Evolutionary conservation across 2,329 filamentous ascomycete genomes (phyloP).

Genomic region (Colletotrichum sp.): DNA sequence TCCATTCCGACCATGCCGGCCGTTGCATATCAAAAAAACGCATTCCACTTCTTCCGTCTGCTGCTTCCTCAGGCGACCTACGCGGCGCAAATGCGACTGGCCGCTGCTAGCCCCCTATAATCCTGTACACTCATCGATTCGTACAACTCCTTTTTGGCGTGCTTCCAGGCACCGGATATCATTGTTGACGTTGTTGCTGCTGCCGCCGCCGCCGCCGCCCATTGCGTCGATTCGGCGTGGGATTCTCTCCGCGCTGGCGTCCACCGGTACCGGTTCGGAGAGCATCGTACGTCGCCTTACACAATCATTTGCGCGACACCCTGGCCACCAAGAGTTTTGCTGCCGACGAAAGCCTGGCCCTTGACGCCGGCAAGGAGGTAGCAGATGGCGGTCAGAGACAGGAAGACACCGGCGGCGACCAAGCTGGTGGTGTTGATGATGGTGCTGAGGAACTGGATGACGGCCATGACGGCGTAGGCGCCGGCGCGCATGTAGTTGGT

Average conservation of each 20-base stretch:
- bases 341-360: conserved; percentile 86
- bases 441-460: conserved; percentile 85
- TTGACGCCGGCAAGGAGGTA: conserved; percentile 82
- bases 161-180: conserved; percentile 21
- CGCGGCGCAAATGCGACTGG: neutral
- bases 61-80: neutral
- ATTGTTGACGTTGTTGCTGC: neutral
- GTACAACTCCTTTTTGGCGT: neutral
- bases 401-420: conserved; percentile 84
- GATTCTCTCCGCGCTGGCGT: neutral
- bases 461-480: conserved; percentile 82
- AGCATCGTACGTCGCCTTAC: conserved; percentile 44
- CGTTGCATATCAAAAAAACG: conserved; percentile 18
- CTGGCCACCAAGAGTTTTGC: conserved; percentile 94
- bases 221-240: neutral
- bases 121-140: conserved; percentile 10
- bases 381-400: conserved; percentile 78
- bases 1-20: conserved; percentile 20
- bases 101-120: neutral
- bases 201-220: neutral
- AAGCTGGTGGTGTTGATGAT: conserved; percentile 70
- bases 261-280: neutral
- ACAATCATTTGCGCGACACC: conserved; percentile 99
- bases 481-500: conserved; percentile 96
- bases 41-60: neutral